Evolutionary conservation across 352 stramenopile species (phyloP).

Genomic region (Halophytophthora batemanensis): DNA sequence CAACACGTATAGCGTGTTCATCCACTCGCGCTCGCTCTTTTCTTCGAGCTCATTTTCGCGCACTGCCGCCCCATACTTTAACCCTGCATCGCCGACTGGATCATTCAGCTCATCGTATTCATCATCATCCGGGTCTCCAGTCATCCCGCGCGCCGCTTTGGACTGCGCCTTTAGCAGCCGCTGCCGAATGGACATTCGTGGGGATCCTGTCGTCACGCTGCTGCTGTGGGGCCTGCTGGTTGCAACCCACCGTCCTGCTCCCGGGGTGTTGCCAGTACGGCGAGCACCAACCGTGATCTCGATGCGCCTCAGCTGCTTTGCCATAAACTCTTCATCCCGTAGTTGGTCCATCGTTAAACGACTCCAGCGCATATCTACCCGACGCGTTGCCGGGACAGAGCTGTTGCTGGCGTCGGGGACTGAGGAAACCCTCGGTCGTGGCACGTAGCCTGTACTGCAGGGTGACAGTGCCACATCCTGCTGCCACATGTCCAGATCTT

Average conservation of each 20-base stretch:
- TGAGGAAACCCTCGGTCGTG: conserved; percentile 1
- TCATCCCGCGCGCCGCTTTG: conserved; percentile 17
- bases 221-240: not conserved
- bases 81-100: not conserved
- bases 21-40: conserved; percentile 31
- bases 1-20: conserved; percentile 51
- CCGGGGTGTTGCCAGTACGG: conserved; percentile 4
- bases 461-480: conserved; percentile 4
- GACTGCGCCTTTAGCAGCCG: conserved; percentile 14
- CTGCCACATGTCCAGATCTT: conserved; percentile 1
- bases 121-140: conserved; percentile 18
- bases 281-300: conserved; percentile 41
- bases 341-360: conserved; percentile 61
- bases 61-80: not conserved
- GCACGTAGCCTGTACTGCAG: conserved; percentile 27
- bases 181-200: conserved; percentile 23
- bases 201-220: not conserved
- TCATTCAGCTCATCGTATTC: conserved; percentile 21
- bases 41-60: conserved; percentile 7
- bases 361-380: conserved; percentile 65
- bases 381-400: conserved; percentile 8
- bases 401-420: not conserved
- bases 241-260: not conserved
- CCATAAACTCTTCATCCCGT: conserved; percentile 63
- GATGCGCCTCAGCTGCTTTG: conserved; percentile 59